Evolutionary conservation across 1,284 basidiomycete genomes (phyloP), one percentile per base, ranked within the genome.

Genomic region (Puccinia horiana): DNA sequence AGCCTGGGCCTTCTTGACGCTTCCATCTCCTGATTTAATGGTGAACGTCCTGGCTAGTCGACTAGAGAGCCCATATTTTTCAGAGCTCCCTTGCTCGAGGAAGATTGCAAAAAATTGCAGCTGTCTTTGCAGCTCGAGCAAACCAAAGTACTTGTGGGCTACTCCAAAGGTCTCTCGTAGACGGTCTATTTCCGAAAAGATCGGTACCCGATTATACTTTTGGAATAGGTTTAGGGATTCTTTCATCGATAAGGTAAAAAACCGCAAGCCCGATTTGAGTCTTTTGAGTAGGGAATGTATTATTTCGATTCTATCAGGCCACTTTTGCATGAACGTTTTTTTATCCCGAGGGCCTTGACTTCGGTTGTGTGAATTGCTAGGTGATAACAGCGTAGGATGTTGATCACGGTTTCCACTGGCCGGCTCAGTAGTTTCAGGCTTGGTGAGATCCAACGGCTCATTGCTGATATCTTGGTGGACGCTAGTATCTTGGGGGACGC

Each of bases 171-270:
- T 29, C 42, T 72, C 32, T 72, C 49, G 40, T 26, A 72, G 20
- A 49, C 37, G 44, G 29, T 47, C 44, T 29, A 49, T 72, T 32
- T 72, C 69, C 18, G 69, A 72, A 32, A 72, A 72, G 42, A 72
- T 37, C 14, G 69, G 26, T 54, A 72, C 69, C 23, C 49, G 16
- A 2, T 72, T 72, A 26, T 72, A 49, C 49, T 40, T 35, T 18
- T 65, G 35, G 35, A 65, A 65, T n/a, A 40, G 61, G 61, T 65
- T 65, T 18, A 65, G 61, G 18, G 40, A 65, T 18, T 20, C 18
- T 32, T 65, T 65, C 18, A 35, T 18, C 0, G 61, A 40, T 35
- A 16, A 23, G 61, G 40, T 8, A 37, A 65, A 35, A 2, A 18
- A 40, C 18, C 26, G 16, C 20, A 40, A 65, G 8, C 14, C 35